Evolutionary conservation across 2,329 filamentous ascomycete species (phyloP).

Genomic region (Coniochaeta pulveracea): DNA sequence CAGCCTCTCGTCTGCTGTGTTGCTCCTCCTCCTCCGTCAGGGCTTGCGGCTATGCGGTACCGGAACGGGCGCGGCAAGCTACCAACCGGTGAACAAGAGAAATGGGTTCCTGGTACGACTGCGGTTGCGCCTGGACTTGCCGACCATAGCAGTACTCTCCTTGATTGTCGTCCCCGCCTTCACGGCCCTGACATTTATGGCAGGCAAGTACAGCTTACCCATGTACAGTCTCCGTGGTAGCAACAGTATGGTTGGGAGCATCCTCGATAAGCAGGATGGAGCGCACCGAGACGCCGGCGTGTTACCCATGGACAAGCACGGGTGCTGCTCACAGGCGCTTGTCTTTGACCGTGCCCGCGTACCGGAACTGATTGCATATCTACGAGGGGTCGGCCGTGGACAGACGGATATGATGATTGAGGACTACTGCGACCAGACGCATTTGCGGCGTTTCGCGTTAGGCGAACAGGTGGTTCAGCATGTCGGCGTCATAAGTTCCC

Average conservation of each 20-base stretch:
- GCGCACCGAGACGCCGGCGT: constrained; percentile 4
- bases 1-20: neutral
- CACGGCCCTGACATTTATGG: constrained; percentile 8
- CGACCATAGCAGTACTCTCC: constrained; percentile 7
- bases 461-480: constrained; percentile 10
- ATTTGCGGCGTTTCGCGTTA: constrained; percentile 7
- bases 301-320: constrained; percentile 8
- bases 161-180: constrained; percentile 8
- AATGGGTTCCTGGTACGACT: neutral
- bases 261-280: neutral
- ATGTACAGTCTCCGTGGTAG: constrained; percentile 5
- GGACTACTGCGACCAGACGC: constrained; percentile 6
- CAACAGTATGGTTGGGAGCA: neutral
- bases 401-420: constrained; percentile 10
- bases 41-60: neutral
- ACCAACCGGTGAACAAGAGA: neutral
- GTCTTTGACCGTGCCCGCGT: constrained; percentile 9
- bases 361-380: constrained; percentile 5
- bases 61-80: no score
- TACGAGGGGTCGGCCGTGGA: constrained; percentile 6
- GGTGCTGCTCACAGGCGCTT: constrained; percentile 9
- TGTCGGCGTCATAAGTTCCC: constrained; percentile 8
- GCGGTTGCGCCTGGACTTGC: constrained; percentile 5
- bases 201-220: constrained; percentile 11
- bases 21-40: constrained; percentile 5